Evolutionary conservation across 768 basidiomycete species (phyloP), one percentile per base, ranked within the genome.

Genomic region (Mycena rebaudengoi): DNA sequence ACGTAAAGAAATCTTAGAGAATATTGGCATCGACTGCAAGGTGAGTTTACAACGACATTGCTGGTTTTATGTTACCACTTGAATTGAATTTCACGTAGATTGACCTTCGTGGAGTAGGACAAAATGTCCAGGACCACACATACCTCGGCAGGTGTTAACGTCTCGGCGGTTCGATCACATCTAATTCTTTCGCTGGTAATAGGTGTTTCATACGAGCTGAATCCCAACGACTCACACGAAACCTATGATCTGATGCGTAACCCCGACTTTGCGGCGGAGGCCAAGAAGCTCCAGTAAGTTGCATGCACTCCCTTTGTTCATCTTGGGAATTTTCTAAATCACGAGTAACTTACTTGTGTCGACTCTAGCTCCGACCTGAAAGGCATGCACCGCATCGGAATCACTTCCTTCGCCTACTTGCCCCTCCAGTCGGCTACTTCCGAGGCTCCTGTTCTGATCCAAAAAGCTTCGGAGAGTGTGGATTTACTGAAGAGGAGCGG

Each of bases 91-190:
- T n/a, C n/a, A n/a, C n/a, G n/a, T 71, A 75, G 55, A 50, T 84
- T 25, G 80, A 85, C 44, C 73, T 86, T 7, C 74, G 75, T 20
- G 67, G 62, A 28, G 49, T 68, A 20, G 85, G 84, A 21, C 77
- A 78, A 71, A 84, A 82, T 68, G 65, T 82, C 50, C 83, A 84
- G 69, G 82, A 85, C 59, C 82, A 52, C 32, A 52, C 50, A n/a
- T 52, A 52, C 32, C 23, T 84, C 29, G 50, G 48, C 35, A 37
- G 18, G 35, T 37, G 18, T 37, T 37, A 37, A 37, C 35, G 35
- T 37, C 35, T 37, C 29, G 10, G 59, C 60, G 20, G 32, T 51
- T 14, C 67, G 65, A 5, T 21, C 66, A 10, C 49, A 55, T 8
- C 21, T 6, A 26, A 49, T 49, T 49, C 26, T 28, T 21, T 14